Evolutionary conservation across 2,329 filamentous ascomycete genomes (phyloP), one percentile per base, ranked within the genome.

Genomic region (Diaporthe capsici): DNA sequence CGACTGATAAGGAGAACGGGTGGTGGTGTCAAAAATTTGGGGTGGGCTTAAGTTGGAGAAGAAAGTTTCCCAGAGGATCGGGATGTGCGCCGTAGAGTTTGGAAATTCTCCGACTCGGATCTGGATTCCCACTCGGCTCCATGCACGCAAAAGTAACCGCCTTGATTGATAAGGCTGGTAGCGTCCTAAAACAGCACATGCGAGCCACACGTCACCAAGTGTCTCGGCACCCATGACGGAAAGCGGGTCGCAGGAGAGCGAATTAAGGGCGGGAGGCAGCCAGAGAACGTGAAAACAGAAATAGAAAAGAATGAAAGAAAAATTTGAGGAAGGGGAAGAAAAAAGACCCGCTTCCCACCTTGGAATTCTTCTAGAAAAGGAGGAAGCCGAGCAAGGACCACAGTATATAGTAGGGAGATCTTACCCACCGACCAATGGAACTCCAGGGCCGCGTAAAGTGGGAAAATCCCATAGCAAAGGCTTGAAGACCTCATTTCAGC

Each of bases 401-500:
- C 49, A 70, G 65, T 55, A 55, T 70, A 70, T 55, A 55, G 65
- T 70, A 70, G 34, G 47, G 34, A 70, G 65, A 70, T 42, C 42
- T 55, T 28, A 53, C 7, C 31, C 34, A 28, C 8, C 17, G 31
- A 55, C 65, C 65, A 70, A 70, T 70, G 65, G 34, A 20, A 20
- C 7, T 15, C 34, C 34, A 70, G 34, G 28, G 28, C 34, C 15
- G 34, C 31, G 22, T 34, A 70, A 53, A 42, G 49, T 53, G 65
- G 65, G 34, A 42, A 55, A 47, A 68, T 9, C 25, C 53, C 58
- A 68, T 17, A 34, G 49, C 42, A 60, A 75, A 68, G 74, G 58
- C 74, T 73, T 75, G 55, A 73, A 47, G 60, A 68, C 60, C 71
- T 73, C 49, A 75, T 75, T 71, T 70, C 51, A 74, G 63, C 72